Base-by-base conservation (phyloP, 2,329 filamentous ascomycete genomes). In the Hymenotorrendiella dingleyae region DNA sequence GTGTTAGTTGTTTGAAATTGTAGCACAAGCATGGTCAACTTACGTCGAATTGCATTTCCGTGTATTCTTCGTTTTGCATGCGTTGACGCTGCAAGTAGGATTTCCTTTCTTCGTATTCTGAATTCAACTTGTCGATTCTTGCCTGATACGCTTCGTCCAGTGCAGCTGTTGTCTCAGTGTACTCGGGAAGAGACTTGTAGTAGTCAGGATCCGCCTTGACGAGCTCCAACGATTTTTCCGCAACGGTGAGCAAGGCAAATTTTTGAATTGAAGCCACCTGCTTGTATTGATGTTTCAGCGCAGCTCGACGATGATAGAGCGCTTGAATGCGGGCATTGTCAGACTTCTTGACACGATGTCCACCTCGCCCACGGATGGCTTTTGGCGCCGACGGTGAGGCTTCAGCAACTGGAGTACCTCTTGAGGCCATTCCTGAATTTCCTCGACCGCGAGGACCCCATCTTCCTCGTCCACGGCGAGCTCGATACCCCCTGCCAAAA, bases 151-250 rank as follows among this genome's bases (percentile, higher is more conserved):
- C 33, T 10, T 47, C 41, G 6, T 56, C 29, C 26, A 62, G 47
- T 14, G 34, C 40, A 6, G 47, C 34, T 9, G 40, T 51, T 5
- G 58, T 50, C 22, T 46, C 40, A 6, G 50, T 17, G 46, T 50
- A 62, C 38, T 61, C 57, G 1, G 57, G 56, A 21, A 58, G 39
- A 22, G 44, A 48, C 40, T 58, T 50, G 40, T 61, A 52, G 45
- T 54, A 54, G 7, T 50, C 45, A 4, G 53, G 47, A 42, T 60
- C 49, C 2, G 47, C 47, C 8, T 42, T 48, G 27, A 55, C 24
- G 7, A 39, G 40, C 14, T 54, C 45, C 12, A 61, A 38, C 3
- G 55, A 55, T 38, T 58, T 58, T n/a, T 61, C 53, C 11, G 51
- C 45, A 6, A 62, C 28, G n/a, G 40, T 40, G 14, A 50, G 42